Evolutionary conservation across 306 rosid genomes (phyloP).

Genomic region (Prunus mume): DNA sequence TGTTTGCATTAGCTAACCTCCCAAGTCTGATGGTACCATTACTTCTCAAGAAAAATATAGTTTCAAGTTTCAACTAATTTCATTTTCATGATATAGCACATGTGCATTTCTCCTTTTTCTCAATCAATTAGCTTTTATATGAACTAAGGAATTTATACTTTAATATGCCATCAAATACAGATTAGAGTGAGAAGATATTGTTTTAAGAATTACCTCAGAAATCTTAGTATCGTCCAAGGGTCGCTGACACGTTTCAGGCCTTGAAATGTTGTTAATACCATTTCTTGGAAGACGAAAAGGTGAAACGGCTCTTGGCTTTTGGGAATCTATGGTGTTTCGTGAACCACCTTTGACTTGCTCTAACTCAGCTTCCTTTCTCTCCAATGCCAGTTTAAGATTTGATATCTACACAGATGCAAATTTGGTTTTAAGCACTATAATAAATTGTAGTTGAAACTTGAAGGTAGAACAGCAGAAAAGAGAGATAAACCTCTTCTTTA

Average conservation of each 20-base stretch:
- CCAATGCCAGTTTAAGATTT: constrained; percentile 70
- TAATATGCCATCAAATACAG: background rate
- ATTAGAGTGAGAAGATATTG: background rate
- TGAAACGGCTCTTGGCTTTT: constrained; percentile 68
- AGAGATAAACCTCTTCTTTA: constrained; percentile 77
- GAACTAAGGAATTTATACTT: background rate
- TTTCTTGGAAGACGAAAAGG: constrained; percentile 71
- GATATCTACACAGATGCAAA: constrained; percentile 44
- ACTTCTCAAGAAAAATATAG: background rate
- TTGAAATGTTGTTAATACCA: constrained; percentile 41
- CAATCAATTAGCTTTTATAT: background rate
- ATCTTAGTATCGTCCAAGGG: constrained; percentile 50
- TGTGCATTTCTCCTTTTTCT: too few species aligned
- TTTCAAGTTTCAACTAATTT: background rate
- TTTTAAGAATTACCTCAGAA: constrained; percentile 46
- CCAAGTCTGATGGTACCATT: background rate
- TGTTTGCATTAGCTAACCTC: background rate
- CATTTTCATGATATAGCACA: background rate
- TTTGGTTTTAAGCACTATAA: background rate
- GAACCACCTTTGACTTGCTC: constrained; percentile 61
- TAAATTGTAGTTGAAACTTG: background rate
- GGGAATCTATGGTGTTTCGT: constrained; percentile 46
- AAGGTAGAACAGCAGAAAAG: constrained; percentile 13
- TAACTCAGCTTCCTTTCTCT: constrained; percentile 77
- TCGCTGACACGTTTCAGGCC: constrained; percentile 54